phyloP scores from a whole-genome alignment of 2,329 filamentous ascomycete species.

The Beauveria scarabaeidicola region DNA sequence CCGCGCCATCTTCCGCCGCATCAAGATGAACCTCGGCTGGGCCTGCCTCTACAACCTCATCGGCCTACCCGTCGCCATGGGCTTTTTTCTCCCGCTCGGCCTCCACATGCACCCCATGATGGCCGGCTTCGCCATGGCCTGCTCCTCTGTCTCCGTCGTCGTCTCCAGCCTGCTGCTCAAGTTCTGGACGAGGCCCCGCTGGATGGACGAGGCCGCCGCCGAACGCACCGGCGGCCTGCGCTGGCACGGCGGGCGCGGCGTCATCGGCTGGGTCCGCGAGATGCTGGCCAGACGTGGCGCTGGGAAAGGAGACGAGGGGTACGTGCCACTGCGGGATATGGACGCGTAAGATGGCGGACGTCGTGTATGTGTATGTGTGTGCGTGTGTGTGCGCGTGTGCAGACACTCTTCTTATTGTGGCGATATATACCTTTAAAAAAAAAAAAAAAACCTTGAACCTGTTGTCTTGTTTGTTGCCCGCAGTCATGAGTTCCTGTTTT shows the following conservation, averaged over 20 bases:
- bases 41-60: constrained; percentile 88
- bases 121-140: constrained; percentile 89
- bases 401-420: neutral
- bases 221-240: constrained; percentile 44
- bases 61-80: constrained; percentile 94
- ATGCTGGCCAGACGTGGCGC: constrained; percentile 22
- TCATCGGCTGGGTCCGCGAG: constrained; percentile 36
- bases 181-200: constrained; percentile 74
- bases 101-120: constrained; percentile 87
- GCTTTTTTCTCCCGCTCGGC: constrained; percentile 83
- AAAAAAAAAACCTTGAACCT: too few species aligned
- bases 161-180: constrained; percentile 74
- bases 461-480: neutral
- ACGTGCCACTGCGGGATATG: constrained; percentile 49
- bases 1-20: constrained; percentile 77
- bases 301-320: constrained; percentile 43
- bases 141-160: constrained; percentile 83
- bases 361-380: neutral
- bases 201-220: constrained; percentile 69
- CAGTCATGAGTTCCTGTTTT: neutral
- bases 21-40: constrained; percentile 89
- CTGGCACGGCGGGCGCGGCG: constrained; percentile 33
- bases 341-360: constrained; percentile 24
- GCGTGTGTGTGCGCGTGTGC: too few species aligned
- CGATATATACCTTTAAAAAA: neutral